These are phyloP conservation scores for Trichoderma oligosporum DNA, from an alignment of 2,329 filamentous ascomycete genomes.

Conservation along the genomic window DNA sequence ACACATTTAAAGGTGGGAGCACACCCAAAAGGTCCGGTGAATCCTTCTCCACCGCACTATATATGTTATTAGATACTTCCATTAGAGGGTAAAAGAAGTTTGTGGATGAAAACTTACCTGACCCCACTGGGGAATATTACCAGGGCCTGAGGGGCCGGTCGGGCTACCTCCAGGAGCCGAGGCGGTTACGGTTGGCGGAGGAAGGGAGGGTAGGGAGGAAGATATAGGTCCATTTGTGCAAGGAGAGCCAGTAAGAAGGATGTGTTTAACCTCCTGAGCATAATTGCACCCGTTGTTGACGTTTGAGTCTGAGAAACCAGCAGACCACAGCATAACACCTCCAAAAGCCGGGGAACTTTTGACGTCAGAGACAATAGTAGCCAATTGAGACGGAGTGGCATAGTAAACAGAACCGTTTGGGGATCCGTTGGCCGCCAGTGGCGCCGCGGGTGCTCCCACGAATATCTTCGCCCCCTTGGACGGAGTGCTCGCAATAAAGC, in stretches of 20 bases:
- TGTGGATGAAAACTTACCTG: not conserved
- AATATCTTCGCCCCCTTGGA: constrained; percentile 34
- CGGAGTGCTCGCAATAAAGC: constrained; percentile 26
- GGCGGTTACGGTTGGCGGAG: not conserved
- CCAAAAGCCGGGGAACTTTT: constrained; percentile 32
- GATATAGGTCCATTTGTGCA: constrained; percentile 8
- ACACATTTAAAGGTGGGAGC: constrained; percentile 26
- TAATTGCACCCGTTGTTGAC: constrained; percentile 38
- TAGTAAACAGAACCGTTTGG: constrained; percentile 29
- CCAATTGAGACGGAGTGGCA: constrained; percentile 25
- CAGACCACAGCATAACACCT: constrained; percentile 41
- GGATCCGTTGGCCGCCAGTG: constrained; percentile 21
- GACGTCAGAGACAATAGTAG: constrained; percentile 29
- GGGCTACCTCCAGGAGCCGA: not conserved
- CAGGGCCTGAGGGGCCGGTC: constrained; percentile 1
- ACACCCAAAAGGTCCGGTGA: constrained; percentile 25
- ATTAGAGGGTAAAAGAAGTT: not conserved
- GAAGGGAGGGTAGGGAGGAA: not conserved
- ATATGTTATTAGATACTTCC: not conserved
- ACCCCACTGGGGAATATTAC: constrained; percentile 14
- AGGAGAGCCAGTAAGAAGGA: constrained; percentile 9
- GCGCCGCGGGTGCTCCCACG: constrained; percentile 30
- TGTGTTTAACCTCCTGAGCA: constrained; percentile 24
- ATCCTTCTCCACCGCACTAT: constrained; percentile 26
- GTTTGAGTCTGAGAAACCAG: constrained; percentile 38